Evolutionary conservation across 345 rosid genomes (phyloP).

Genomic region (Hibiscus mutabilis): DNA sequence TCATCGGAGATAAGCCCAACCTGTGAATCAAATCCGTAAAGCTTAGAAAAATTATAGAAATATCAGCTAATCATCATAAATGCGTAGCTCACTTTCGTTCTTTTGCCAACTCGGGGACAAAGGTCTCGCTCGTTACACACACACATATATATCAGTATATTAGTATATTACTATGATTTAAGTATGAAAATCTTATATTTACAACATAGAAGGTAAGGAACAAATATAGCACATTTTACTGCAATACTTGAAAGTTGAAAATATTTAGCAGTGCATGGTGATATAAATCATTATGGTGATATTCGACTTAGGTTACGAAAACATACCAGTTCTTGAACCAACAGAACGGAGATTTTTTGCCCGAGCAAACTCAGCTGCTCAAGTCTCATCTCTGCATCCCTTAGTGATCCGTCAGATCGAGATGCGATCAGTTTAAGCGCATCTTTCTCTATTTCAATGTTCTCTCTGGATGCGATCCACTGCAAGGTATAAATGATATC

Average conservation of each 20-base stretch:
- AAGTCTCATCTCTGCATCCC: conserved; percentile 96
- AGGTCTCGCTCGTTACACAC: not conserved
- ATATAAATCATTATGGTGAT: not conserved
- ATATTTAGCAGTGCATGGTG: not conserved
- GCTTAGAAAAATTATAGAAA: conserved; percentile 15
- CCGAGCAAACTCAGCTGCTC: conserved; percentile 93
- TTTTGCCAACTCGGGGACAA: not conserved
- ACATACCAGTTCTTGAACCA: conserved; percentile 94
- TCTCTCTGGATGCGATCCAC: conserved; percentile 67
- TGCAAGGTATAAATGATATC: conserved; percentile 78
- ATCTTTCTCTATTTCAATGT: conserved; percentile 59
- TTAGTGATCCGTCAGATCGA: conserved; percentile 89
- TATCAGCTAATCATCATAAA: conserved; percentile 7
- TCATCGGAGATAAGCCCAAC: conserved; percentile 96
- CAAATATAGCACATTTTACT: not conserved
- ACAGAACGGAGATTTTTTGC: conserved; percentile 66
- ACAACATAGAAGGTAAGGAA: not conserved
- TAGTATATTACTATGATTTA: not conserved
- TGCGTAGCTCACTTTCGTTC: not conserved
- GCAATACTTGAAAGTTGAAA: not conserved
- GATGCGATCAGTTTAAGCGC: conserved; percentile 90
- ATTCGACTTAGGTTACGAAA: not conserved
- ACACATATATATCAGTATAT: not conserved
- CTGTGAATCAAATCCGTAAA: conserved; percentile 27
- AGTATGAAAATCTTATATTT: not conserved